Evolutionary conservation across 108 stramenopile genomes (phyloP), one percentile per base, ranked within the genome.

Genomic region (Nitzschia sp.): DNA sequence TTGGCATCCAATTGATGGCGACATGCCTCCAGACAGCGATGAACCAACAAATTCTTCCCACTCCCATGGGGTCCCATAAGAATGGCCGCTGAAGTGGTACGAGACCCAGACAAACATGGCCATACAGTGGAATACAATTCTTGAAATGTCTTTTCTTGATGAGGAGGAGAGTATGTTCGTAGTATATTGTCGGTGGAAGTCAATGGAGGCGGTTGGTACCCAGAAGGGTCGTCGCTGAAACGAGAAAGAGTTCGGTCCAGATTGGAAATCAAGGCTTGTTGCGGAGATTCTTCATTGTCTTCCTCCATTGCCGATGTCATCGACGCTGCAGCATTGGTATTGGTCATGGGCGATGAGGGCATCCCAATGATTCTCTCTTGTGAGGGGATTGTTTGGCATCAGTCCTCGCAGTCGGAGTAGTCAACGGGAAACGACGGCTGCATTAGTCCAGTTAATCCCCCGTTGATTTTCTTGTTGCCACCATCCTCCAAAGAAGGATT

Each of bases 41-140:
- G 85, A 43, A 94, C 51, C 15, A 94, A 44, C 21, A 88, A 63
- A 9, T 73, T 75, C 71, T 94, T 94, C 5, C 93, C 93, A 51
- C 78, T 75, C 2, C 90, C 93, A 57, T 80, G 60, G 12, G 80
- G 76, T 42, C 91, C 91, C 82, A 87, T 87, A 34, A 93, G 57
- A 22, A 93, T 58, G 5, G 87, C 87, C 14, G 89, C 76, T 10
- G 83, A 81, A 34, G 86, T 89, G 9, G 75, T 62, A n/a, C 62
- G 58, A 22, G 56, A 41, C 52, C 46, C 39, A 3, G 39, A 43
- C 0, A 19, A 61, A 52, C 64, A 69, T 3, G 83, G 75, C 44
- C 51, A 58, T 12, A 79, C 40, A 21, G 77, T 54, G 19, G 67
- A 59, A 54, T 77, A 68, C 38, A 83, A 24, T 10, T 80, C 63